These are phyloP conservation scores for Diaporthe vaccinii DNA, from an alignment of 2,329 filamentous ascomycete genomes.

Conservation along the genomic window DNA sequence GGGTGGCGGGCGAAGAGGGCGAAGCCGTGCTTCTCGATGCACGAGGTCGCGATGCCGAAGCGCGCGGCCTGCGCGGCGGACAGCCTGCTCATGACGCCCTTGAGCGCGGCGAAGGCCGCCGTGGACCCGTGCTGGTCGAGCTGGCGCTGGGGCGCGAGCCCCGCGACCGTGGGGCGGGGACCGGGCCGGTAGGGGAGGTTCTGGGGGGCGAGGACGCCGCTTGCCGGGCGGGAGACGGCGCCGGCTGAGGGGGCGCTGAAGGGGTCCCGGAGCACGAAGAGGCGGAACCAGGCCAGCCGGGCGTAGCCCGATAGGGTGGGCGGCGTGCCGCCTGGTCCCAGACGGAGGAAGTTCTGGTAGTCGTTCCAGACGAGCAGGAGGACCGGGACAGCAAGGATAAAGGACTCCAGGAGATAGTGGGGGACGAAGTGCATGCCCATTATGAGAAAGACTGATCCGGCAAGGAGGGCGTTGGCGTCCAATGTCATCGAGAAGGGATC, in stretches of 20 bases:
- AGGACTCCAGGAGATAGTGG: constrained; percentile 60
- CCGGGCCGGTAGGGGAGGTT: constrained; percentile 73
- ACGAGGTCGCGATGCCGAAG: constrained; percentile 76
- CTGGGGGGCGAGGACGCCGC: constrained; percentile 68
- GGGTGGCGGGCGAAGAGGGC: constrained; percentile 79
- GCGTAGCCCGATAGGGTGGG: constrained; percentile 80
- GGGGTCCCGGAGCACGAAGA: constrained; percentile 80
- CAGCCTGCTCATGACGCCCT: constrained; percentile 65
- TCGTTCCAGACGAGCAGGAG: constrained; percentile 73
- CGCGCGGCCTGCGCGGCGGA: constrained; percentile 58
- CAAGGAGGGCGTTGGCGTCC: constrained; percentile 62
- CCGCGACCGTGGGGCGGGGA: constrained; percentile 75
- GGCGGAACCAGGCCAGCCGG: constrained; percentile 77
- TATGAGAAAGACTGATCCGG: constrained; percentile 60
- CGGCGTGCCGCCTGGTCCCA: constrained; percentile 86
- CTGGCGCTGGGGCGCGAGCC: constrained; percentile 87
- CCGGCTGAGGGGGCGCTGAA: constrained; percentile 70
- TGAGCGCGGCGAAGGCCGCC: constrained; percentile 68
- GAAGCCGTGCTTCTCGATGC: constrained; percentile 85
- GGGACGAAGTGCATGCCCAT: constrained; percentile 66
- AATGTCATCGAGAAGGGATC: constrained; percentile 67
- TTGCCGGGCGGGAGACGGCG: constrained; percentile 62
- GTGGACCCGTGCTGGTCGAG: constrained; percentile 73
- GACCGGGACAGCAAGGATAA: constrained; percentile 64
- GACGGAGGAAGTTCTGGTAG: constrained; percentile 80